A percentile compares a stretch with the other conserved stretches of the same genome.
phyloP scores from a whole-genome alignment of 139 green algal genomes.

The Micractinium conductrix region DNA sequence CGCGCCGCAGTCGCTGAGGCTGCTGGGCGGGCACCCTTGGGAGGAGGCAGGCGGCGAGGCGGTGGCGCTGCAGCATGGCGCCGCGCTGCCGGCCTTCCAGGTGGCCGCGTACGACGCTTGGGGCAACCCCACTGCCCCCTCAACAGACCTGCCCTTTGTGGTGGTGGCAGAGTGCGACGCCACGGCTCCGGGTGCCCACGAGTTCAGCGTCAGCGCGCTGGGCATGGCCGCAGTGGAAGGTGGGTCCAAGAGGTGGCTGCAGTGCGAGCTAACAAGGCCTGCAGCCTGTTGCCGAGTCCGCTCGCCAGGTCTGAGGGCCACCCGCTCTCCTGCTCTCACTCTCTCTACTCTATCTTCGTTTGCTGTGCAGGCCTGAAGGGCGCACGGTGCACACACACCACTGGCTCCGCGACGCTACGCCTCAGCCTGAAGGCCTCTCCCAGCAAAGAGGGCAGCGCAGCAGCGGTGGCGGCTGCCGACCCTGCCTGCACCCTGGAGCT shows the following conservation, averaged over 20 bases:
- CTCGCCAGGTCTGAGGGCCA: too few species aligned
- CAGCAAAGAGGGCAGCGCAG: neutral
- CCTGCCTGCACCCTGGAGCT: neutral
- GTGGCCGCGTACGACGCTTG: constrained; percentile 64
- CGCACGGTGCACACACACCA: neutral
- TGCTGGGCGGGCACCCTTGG: constrained; percentile 61
- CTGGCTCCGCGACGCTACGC: neutral
- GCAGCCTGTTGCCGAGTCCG: too few species aligned
- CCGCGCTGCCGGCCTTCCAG: constrained; percentile 46
- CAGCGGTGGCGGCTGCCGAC: constrained; percentile 30
- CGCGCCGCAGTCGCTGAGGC: constrained; percentile 49
- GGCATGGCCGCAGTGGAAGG: constrained; percentile 43
- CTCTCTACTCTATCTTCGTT: neutral
- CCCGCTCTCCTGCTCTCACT: neutral
- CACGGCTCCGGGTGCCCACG: constrained; percentile 12
- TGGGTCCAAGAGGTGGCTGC: too few species aligned
- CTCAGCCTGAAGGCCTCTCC: constrained; percentile 28
- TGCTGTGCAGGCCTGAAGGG: constrained; percentile 7
- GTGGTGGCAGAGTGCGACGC: constrained; percentile 44
- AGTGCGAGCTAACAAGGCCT: too few species aligned
- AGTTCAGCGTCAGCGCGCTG: constrained; percentile 40
- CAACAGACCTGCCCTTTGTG: constrained; percentile 41
- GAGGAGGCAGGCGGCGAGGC: neutral
- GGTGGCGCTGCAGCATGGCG: constrained; percentile 12
- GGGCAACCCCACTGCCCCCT: constrained; percentile 61